phyloP scores from a whole-genome alignment of 371 early-diverging fungal genomes.

The Saksenaea vasiformis region DNA sequence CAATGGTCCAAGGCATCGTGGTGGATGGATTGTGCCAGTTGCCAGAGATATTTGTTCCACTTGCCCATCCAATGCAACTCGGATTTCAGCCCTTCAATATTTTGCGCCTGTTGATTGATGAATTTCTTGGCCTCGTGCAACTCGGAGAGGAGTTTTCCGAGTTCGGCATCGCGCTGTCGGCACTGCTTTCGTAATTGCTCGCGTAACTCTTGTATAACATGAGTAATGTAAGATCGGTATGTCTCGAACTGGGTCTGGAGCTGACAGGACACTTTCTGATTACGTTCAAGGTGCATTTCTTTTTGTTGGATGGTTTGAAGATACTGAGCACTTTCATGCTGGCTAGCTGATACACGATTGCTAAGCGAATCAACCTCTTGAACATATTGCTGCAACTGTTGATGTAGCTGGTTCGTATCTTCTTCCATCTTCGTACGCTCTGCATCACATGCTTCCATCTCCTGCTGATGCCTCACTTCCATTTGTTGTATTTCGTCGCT shows the following conservation, averaged over 20 bases:
- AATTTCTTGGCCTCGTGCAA: slow-evolving; percentile 42
- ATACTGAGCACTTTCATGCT: slow-evolving; percentile 10
- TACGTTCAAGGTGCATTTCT: slow-evolving; percentile 3
- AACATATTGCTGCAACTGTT: slow-evolving; percentile 4
- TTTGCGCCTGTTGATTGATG: slow-evolving; percentile 37
- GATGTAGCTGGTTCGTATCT: slow-evolving; percentile 8
- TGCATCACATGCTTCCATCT: slow-evolving; percentile 8
- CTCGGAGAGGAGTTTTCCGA: slow-evolving; percentile 22
- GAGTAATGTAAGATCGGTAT: slow-evolving; percentile 17
- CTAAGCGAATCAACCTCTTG: slow-evolving; percentile 5
- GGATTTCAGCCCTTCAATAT: slow-evolving; percentile 33
- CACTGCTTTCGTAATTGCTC: slow-evolving; percentile 14
- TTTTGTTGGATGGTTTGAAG: slow-evolving; percentile 12
- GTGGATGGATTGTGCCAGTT: slow-evolving; percentile 13
- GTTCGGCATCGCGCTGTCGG: slow-evolving; percentile 20
- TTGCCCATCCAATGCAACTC: slow-evolving; percentile 38
- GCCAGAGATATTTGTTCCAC: slow-evolving; percentile 26
- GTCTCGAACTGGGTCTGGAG: slow-evolving; percentile 25
- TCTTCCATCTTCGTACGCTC: slow-evolving; percentile 10
- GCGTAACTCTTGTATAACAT: slow-evolving; percentile 22
- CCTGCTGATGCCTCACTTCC: slow-evolving; percentile 5
- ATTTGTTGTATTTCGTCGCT: slow-evolving; percentile 7
- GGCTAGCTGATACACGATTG: slow-evolving; percentile 5
- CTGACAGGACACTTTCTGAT: not conserved
- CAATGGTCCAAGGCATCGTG: slow-evolving; percentile 12